Evolutionary conservation across 2,329 filamentous ascomycete species (phyloP).

Genomic region (Alternaria rosae): DNA sequence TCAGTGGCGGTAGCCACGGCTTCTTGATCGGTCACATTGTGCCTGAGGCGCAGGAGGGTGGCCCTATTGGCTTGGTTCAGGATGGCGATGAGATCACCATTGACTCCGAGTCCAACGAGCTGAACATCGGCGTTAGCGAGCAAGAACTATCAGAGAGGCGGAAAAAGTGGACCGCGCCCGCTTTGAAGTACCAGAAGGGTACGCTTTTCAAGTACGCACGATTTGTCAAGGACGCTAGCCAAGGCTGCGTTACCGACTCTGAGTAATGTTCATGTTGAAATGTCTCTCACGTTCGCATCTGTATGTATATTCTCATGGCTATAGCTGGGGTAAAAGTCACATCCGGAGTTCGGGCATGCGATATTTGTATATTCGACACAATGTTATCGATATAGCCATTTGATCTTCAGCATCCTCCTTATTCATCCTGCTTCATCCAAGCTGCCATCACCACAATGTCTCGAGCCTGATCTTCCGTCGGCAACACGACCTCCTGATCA

Average conservation of each 20-base stretch:
- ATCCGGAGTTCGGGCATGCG: background rate
- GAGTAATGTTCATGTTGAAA: constrained; percentile 19
- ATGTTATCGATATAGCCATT: background rate
- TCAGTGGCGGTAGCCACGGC: constrained; percentile 82
- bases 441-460: background rate
- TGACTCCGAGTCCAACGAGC: constrained; percentile 75
- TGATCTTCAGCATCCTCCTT: background rate
- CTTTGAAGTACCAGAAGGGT: constrained; percentile 65
- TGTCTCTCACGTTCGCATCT: background rate
- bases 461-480: background rate
- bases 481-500: background rate
- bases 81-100: constrained; percentile 84
- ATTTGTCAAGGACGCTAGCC: constrained; percentile 64
- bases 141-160: constrained; percentile 64
- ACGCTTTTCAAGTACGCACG: constrained; percentile 67
- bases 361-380: background rate
- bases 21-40: constrained; percentile 90
- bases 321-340: constrained; percentile 5
- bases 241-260: constrained; percentile 66
- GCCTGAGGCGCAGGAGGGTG: constrained; percentile 84
- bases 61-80: constrained; percentile 81
- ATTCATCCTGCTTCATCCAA: background rate
- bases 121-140: constrained; percentile 71
- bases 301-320: background rate
- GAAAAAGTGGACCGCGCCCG: constrained; percentile 61